Evolutionary conservation across 148 eudicot genomes (phyloP).

Genomic region (Camellia lanceoleosa): DNA sequence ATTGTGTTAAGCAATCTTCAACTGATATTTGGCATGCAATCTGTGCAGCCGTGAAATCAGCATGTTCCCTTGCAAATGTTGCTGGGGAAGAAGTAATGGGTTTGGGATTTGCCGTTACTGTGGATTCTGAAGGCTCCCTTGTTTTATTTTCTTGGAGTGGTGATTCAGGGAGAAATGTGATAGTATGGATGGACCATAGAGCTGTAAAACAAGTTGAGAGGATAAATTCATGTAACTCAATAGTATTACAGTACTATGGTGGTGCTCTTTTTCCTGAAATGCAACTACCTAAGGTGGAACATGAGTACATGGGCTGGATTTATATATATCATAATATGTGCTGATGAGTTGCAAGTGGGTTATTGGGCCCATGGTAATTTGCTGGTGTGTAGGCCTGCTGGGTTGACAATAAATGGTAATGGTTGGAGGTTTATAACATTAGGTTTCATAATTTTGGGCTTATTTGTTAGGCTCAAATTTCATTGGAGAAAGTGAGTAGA

Average conservation of each 20-base stretch:
- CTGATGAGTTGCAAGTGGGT: too few relatives aligned
- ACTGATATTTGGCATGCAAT: slow-evolving; percentile 65
- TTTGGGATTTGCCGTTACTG: slow-evolving; percentile 60
- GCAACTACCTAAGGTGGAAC: slow-evolving; percentile 90
- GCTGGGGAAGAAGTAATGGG: slow-evolving; percentile 21
- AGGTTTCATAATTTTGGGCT: too few relatives aligned
- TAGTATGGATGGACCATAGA: too few relatives aligned
- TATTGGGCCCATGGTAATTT: too few relatives aligned
- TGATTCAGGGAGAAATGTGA: too few relatives aligned
- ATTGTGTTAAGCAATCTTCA: slow-evolving; percentile 96
- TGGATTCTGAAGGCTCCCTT: slow-evolving; percentile 85
- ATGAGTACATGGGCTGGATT: too few relatives aligned
- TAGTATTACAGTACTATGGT: slow-evolving; percentile 93
- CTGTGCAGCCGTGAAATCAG: slow-evolving; percentile 58
- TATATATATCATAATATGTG: too few relatives aligned
- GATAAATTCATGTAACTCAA: slow-evolving; percentile 78
- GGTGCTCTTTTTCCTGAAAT: slow-evolving; percentile 96
- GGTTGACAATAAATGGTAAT: too few relatives aligned
- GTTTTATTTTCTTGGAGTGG: slow-evolving; percentile 20
- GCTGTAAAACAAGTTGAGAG: slow-evolving; percentile 70
- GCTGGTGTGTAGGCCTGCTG: too few relatives aligned
- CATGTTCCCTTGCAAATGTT: slow-evolving; percentile 71
- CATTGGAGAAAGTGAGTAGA: too few relatives aligned
- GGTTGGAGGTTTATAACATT: too few relatives aligned
- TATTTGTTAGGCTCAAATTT: too few relatives aligned